phyloP scores from a whole-genome alignment of 2,329 filamentous ascomycete species.

The Hypoxylon sp. region DNA sequence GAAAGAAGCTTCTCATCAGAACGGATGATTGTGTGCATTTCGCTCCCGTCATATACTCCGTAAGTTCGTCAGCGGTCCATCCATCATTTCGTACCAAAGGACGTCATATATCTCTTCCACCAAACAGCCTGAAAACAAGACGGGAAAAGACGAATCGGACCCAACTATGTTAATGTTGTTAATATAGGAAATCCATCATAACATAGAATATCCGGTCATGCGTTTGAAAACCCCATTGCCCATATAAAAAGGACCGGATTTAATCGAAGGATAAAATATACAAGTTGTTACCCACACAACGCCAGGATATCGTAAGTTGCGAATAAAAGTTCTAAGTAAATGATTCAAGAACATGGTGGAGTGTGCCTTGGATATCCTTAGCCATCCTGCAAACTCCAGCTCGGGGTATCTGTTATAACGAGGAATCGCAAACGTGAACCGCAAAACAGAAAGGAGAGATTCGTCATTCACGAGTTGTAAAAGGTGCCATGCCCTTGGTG shows the following conservation, averaged over 20 bases:
- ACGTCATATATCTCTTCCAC: slow-evolving; percentile 31
- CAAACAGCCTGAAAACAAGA: slow-evolving; percentile 17
- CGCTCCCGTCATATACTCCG: slow-evolving; percentile 29
- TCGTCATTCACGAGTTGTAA: slow-evolving; percentile 51
- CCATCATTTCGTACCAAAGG: slow-evolving; percentile 26
- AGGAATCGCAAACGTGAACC: slow-evolving; percentile 38
- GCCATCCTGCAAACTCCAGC: slow-evolving; percentile 38
- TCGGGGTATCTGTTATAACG: slow-evolving; percentile 46
- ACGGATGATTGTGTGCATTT: slow-evolving; percentile 30
- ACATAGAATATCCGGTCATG: slow-evolving; percentile 12
- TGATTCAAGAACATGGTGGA: slow-evolving; percentile 20
- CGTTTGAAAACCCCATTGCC: neutral
- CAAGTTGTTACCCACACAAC: slow-evolving; percentile 29
- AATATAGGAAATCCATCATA: slow-evolving; percentile 20
- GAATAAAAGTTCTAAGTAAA: slow-evolving; percentile 21
- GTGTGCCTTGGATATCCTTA: slow-evolving; percentile 18
- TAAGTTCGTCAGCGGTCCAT: slow-evolving; percentile 29
- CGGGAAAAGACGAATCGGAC: slow-evolving; percentile 2
- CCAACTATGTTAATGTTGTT: slow-evolving; percentile 5
- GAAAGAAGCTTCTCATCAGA: slow-evolving; percentile 25
- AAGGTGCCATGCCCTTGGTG: slow-evolving; percentile 57
- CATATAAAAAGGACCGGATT: slow-evolving; percentile 9
- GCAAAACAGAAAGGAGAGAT: slow-evolving; percentile 31
- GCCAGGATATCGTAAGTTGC: slow-evolving; percentile 37
- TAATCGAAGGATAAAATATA: slow-evolving; percentile 26